These are phyloP conservation scores for Deakozyma indianensis DNA, from an alignment of 805 yeast species.

Conservation along the genomic window DNA sequence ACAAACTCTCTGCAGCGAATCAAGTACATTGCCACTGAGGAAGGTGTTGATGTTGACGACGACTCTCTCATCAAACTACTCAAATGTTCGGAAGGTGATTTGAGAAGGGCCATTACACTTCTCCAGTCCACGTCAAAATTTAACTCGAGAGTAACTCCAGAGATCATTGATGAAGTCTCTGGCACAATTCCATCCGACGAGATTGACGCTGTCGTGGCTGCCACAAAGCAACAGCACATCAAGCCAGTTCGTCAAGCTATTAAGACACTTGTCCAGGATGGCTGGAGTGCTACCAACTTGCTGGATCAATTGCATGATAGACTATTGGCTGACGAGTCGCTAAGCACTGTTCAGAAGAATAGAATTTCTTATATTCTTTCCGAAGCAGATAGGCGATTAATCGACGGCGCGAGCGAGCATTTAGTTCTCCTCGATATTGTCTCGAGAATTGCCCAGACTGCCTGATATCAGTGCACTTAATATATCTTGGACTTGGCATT, in stretches of 20 bases:
- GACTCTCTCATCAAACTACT: slow-evolving; percentile 53
- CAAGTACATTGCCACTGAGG: slow-evolving; percentile 39
- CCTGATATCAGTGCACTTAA: too few species aligned
- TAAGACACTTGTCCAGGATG: slow-evolving; percentile 31
- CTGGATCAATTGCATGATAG: slow-evolving; percentile 57
- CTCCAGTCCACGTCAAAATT: slow-evolving; percentile 66
- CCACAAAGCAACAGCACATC: slow-evolving; percentile 27
- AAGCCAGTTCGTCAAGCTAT: slow-evolving; percentile 23
- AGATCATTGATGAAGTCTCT: slow-evolving; percentile 52
- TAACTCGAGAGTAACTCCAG: slow-evolving; percentile 24
- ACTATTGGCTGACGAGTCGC: slow-evolving; percentile 40
- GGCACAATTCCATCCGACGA: slow-evolving; percentile 50
- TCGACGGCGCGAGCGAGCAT: slow-evolving; percentile 83
- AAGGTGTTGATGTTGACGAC: slow-evolving; percentile 28
- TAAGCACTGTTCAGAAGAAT: slow-evolving; percentile 44
- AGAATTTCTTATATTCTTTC: slow-evolving; percentile 50
- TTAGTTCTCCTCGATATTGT: slow-evolving; percentile 60
- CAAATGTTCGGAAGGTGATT: slow-evolving; percentile 72
- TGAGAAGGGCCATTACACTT: slow-evolving; percentile 82
- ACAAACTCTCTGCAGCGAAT: slow-evolving; percentile 58
- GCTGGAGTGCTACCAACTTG: slow-evolving; percentile 70
- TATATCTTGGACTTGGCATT: too few species aligned
- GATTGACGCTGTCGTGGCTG: slow-evolving; percentile 28
- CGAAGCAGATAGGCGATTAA: slow-evolving; percentile 57
- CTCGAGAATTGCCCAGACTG: slow-evolving; percentile 29